phyloP scores from a whole-genome alignment of 2,329 filamentous ascomycete genomes.

The Neonectria sp. region DNA sequence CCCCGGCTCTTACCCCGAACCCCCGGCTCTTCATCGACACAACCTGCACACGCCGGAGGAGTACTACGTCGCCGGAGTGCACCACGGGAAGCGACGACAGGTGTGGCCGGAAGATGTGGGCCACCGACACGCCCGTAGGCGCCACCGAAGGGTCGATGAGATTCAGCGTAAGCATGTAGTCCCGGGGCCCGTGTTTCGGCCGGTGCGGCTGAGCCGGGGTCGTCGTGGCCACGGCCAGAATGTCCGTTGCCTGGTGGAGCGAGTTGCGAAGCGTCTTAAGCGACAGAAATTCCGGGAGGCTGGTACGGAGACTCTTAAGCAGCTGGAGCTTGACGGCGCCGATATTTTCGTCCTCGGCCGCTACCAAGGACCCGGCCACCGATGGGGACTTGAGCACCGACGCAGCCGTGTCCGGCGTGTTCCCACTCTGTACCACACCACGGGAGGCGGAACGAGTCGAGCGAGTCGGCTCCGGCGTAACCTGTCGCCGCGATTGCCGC shows the following conservation, averaged over 20 bases:
- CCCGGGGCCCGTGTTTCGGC: constrained; percentile 70
- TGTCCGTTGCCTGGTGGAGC: constrained; percentile 65
- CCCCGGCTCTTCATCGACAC: constrained; percentile 68
- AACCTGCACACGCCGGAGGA: constrained; percentile 71
- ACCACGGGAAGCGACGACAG: constrained; percentile 70
- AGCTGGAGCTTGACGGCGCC: constrained; percentile 63
- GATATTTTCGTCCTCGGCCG: constrained; percentile 47
- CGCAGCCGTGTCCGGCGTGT: constrained; percentile 40
- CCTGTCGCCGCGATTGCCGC: constrained; percentile 41
- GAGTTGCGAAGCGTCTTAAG: constrained; percentile 68
- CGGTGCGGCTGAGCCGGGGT: constrained; percentile 66
- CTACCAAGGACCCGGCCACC: constrained; percentile 43
- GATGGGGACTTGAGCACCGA: constrained; percentile 48
- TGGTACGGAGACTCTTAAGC: constrained; percentile 61
- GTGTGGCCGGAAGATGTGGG: constrained; percentile 72
- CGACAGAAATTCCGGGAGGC: constrained; percentile 67
- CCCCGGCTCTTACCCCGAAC: constrained; percentile 69
- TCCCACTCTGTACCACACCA: constrained; percentile 36
- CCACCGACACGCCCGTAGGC: constrained; percentile 65
- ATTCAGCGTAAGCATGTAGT: constrained; percentile 72
- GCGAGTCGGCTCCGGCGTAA: constrained; percentile 43
- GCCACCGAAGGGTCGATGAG: constrained; percentile 70
- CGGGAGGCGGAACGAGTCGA: constrained; percentile 44
- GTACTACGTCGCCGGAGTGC: constrained; percentile 69
- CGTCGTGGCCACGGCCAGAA: constrained; percentile 69